Evolutionary conservation across 768 basidiomycete genomes (phyloP).

Genomic region (Lactarius sp.): DNA sequence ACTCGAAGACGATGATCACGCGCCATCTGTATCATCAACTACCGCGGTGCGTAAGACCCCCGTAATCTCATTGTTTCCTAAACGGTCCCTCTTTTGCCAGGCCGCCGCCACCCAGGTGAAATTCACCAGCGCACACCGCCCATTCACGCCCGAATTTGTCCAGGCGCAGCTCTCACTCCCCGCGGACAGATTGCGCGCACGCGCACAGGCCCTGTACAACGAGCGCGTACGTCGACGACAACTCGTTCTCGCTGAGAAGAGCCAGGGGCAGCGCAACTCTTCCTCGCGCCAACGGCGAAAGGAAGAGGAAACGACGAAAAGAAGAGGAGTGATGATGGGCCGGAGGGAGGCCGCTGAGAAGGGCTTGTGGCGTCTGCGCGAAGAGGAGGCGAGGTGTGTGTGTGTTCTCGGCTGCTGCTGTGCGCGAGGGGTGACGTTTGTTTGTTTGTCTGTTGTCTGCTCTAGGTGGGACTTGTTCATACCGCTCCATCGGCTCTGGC

Average conservation of each 20-base stretch:
- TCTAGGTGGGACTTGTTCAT: conserved; percentile 65
- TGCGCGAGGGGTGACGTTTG: no score
- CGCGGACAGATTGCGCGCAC: not conserved
- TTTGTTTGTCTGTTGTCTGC: not conserved
- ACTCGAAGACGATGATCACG: not conserved
- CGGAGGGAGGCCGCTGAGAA: conserved; percentile 49
- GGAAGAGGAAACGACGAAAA: conserved; percentile 33
- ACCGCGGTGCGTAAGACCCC: conserved; percentile 12
- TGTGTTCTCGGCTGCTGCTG: no score
- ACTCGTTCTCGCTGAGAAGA: not conserved
- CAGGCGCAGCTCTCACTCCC: conserved; percentile 43
- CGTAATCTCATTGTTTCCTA: not conserved
- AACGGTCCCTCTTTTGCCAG: not conserved
- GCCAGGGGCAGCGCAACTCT: no score
- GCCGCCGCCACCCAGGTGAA: conserved; percentile 36
- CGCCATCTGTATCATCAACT: no score
- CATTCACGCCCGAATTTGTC: conserved; percentile 65
- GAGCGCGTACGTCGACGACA: no score
- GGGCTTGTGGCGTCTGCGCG: conserved; percentile 62
- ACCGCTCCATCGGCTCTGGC: conserved; percentile 77
- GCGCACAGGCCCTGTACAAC: no score
- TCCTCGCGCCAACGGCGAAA: not conserved
- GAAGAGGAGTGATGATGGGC: conserved; percentile 47
- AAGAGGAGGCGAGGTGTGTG: conserved; percentile 52
- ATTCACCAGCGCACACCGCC: conserved; percentile 34